Evolutionary conservation across 2,329 filamentous ascomycete species (phyloP).

Genomic region (Xylariales sp.): DNA sequence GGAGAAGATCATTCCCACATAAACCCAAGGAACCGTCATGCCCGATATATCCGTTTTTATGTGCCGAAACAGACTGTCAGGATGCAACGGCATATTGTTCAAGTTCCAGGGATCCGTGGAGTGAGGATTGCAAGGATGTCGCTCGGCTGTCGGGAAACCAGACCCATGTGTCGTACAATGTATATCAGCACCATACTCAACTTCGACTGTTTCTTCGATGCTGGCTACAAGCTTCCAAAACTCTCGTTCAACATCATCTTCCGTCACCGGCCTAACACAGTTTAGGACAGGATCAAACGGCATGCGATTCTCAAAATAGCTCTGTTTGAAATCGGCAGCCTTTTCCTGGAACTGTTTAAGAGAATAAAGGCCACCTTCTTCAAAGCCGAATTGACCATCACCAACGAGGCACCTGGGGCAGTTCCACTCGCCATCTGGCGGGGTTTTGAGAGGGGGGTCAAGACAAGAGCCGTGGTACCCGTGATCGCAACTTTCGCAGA

Average conservation of each 20-base stretch:
- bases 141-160: conserved; percentile 94
- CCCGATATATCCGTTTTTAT: conserved; percentile 99
- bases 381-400: conserved; percentile 96
- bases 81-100: conserved; percentile 89
- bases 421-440: conserved; percentile 92
- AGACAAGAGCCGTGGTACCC: conserved; percentile 89
- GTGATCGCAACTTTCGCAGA: conserved; percentile 93
- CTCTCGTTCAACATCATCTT: conserved; percentile 95
- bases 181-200: conserved; percentile 98
- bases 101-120: conserved; percentile 95
- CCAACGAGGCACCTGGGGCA: conserved; percentile 95
- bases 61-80: conserved; percentile 92
- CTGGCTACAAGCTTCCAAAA: conserved; percentile 97
- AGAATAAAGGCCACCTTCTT: conserved; percentile 95
- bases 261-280: conserved; percentile 82
- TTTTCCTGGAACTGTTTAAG: conserved; percentile 96
- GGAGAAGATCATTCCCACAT: conserved; percentile 99
- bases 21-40: conserved; percentile 99
- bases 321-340: conserved; percentile 92
- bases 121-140: conserved; percentile 86
- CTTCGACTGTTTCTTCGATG: conserved; percentile 93
- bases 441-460: conserved; percentile 82
- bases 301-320: conserved; percentile 92
- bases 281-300: conserved; percentile 87
- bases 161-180: conserved; percentile 98